Conservation (phyloP, 2,329 filamentous ascomycete genomes). For the Nemania diffusa region DNA sequence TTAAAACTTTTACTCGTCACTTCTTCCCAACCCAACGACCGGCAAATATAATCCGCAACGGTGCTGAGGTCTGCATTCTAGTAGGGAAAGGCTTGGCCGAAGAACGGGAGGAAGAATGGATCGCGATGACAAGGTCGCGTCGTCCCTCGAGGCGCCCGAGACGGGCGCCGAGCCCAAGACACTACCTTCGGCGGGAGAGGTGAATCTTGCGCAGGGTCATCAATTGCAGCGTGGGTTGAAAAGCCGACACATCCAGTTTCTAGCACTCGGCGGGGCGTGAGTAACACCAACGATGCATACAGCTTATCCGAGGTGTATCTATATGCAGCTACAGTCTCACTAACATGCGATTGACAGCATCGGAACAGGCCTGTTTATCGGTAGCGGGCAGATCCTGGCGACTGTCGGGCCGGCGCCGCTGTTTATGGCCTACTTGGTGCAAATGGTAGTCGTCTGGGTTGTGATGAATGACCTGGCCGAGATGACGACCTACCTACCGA, state of each 20-base stretch:
- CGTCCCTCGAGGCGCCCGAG: constrained; percentile 37
- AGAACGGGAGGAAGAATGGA: constrained; percentile 31
- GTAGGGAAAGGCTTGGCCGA: background rate
- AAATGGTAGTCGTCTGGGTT: constrained; percentile 64
- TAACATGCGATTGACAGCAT: constrained; percentile 53
- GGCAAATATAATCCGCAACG: background rate
- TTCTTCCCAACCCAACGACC: too few species aligned
- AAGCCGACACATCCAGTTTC: constrained; percentile 69
- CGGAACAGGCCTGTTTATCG: constrained; percentile 72
- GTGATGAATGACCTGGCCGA: constrained; percentile 66
- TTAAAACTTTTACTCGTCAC: too few species aligned
- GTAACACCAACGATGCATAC: constrained; percentile 23
- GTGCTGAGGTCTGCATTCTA: background rate
- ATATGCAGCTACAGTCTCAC: constrained; percentile 1
- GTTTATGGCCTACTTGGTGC: constrained; percentile 72
- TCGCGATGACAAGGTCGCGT: constrained; percentile 32
- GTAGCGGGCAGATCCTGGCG: constrained; percentile 66
- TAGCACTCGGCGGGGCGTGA: constrained; percentile 63
- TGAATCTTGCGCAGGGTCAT: constrained; percentile 50
- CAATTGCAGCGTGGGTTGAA: constrained; percentile 68
- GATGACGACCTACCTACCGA: constrained; percentile 65
- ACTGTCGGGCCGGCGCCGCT: constrained; percentile 71
- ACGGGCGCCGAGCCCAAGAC: constrained; percentile 40
- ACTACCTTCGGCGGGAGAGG: constrained; percentile 41
- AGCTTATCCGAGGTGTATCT: too few species aligned